Base-by-base conservation (phyloP, 2,329 filamentous ascomycete species). In the Dactylellina parvicollis region DNA sequence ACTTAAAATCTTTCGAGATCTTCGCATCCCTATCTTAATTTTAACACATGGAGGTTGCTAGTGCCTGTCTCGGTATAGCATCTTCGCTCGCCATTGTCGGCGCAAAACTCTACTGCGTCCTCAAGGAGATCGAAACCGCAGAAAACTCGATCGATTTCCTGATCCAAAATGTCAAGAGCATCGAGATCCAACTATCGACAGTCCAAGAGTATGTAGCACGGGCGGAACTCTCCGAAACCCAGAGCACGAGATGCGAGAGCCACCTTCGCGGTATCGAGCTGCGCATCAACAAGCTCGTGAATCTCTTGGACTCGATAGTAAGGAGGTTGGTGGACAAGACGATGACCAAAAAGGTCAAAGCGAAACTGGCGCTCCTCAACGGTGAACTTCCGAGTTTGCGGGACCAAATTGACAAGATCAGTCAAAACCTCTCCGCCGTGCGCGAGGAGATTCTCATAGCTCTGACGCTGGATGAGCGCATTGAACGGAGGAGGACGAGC, bases 141-240 rank as follows among this genome's bases (percentile, higher is more conserved):
- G 36, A 59, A 46, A 46, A 12, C 36, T 44, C 24, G 22, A n/a
- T 59, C 16, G 54, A 28, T n/a, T 16, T 40, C 38, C 24, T 59
- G 5, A 14, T 59, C 26, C 34, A 59, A 12, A 46, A 46, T 32
- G 26, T 59, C 38, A 46, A 59, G 24, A 59, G n/a, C 34, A 59
- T 36, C 22, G 40, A 59, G 46, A 16, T 44, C 32, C 54, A 59
- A 34, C 14, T 59, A 44, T 44, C 40, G 4, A 44, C 40, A 18
- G 40, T 61, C 9, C 56, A 61, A 32, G 56, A 50, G 49, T 61
- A 61, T 24, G 18, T 61, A 22, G 2, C 40, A 12, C 40, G 56
- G 8, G 56, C 56, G n/a, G 40, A 50, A 24, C 56, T 61, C 2
- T 61, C 56, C 2, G 18, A 8, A 9, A 38, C 56, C 14, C 56